Conservation (phyloP, 2,329 filamentous ascomycete species). For the Chrysoporthe deuterocubensis region DNA sequence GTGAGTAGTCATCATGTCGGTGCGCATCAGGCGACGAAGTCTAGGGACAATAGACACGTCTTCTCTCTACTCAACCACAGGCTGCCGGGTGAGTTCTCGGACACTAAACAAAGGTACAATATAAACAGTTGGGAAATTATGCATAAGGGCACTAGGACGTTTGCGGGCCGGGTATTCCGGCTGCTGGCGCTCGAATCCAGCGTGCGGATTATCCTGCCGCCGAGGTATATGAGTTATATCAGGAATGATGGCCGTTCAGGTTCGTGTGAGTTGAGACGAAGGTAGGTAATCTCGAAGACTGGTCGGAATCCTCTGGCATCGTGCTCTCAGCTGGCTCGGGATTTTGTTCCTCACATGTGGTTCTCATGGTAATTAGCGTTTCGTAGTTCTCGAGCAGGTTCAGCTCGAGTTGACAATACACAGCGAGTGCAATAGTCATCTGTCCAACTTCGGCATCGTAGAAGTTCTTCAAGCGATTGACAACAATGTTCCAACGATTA, state of each 20-base stretch:
- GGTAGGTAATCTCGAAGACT: not conserved
- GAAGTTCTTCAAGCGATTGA: not conserved
- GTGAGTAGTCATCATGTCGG: not conserved
- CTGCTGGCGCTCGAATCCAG: too few relatives aligned
- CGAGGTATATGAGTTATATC: conserved; percentile 5
- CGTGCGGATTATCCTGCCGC: too few relatives aligned
- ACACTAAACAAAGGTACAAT: conserved; percentile 8
- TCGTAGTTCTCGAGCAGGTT: too few relatives aligned
- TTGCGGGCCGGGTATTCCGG: too few relatives aligned
- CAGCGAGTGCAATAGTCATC: not conserved
- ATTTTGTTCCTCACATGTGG: too few relatives aligned
- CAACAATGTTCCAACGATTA: too few relatives aligned
- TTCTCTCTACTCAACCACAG: conserved; percentile 13
- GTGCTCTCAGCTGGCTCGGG: too few relatives aligned
- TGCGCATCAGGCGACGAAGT: not conserved
- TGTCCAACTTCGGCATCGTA: not conserved
- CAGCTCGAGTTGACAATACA: too few relatives aligned
- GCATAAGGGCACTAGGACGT: too few relatives aligned
- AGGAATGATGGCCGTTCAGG: conserved; percentile 16
- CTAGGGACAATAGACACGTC: not conserved
- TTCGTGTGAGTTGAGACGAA: conserved; percentile 1
- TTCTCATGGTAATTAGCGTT: too few relatives aligned
- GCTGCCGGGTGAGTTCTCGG: conserved; percentile 7
- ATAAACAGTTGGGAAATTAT: conserved; percentile 16
- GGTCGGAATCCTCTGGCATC: too few relatives aligned